Evolutionary conservation across 2,329 filamentous ascomycete genomes (phyloP), one percentile per base, ranked within the genome.

Genomic region (Pezizomycotina sp.): DNA sequence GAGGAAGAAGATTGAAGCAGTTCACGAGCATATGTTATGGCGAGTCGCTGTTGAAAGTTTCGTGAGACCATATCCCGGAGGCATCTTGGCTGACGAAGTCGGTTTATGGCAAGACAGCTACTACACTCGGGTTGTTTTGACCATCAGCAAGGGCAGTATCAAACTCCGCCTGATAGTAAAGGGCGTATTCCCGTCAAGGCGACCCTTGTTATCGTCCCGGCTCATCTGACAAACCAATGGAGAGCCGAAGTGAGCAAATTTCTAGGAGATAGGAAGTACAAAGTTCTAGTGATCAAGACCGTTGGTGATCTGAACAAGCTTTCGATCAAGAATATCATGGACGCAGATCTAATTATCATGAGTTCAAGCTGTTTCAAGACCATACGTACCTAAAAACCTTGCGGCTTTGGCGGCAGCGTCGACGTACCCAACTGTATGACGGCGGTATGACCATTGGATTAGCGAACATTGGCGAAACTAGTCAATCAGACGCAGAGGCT

Each of bases 51-150:
- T 59, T 1, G 55, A 53, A n/a, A 65, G 62, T n/a, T 61, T 40
- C 51, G 58, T 22, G 15, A 52, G n/a, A 31, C 58, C 34, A 22
- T 41, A 20, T 43, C 73, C 25, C 62, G 73, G 74, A 8, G 74
- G 73, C 4, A 60, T 77, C 12, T 58, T 76, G 21, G 71, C 71
- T 2, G 71, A 76, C 48, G 61, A 69, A 27, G 70, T 75, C 21
- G 72, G 69, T 0, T n/a, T 77, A 73, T 49, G 74, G 74, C 0
- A 78, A 79, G 48, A 78, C 74, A 0, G 64, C 71, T 1, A 64
- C 67, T 0, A 64, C 63, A 2, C 58, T 77, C 8, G 70, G 62
- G 1, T 53, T 77, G 6, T 63, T n/a, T 75, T 19, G 59, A 68
- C 22, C 53, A 56, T 3, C 60, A 65, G 27, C 59, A 60, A 19